Conservation (phyloP, 2,329 filamentous ascomycete species). For the Metarhizium album region DNA sequence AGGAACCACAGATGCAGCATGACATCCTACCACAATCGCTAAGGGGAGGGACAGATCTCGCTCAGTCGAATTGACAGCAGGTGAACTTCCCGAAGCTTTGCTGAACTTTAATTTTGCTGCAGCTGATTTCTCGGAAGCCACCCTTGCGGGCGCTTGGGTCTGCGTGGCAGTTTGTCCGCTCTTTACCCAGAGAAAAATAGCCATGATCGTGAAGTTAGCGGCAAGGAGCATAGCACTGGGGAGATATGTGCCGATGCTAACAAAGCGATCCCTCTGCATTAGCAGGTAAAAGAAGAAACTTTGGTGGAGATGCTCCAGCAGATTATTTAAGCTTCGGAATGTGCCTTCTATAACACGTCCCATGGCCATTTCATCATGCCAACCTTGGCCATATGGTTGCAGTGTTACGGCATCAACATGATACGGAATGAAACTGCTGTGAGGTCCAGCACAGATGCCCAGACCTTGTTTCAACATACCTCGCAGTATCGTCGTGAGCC, state of each 20-base stretch:
- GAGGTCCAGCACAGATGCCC: slow-evolving; percentile 79
- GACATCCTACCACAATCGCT: slow-evolving; percentile 57
- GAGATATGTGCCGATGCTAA: slow-evolving; percentile 95
- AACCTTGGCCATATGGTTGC: slow-evolving; percentile 79
- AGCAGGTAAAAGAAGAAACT: slow-evolving; percentile 99
- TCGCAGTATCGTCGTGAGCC: slow-evolving; percentile 77
- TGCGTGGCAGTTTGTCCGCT: slow-evolving; percentile 49
- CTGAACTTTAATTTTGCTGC: slow-evolving; percentile 19
- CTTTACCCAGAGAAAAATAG: slow-evolving; percentile 86
- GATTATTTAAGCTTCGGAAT: slow-evolving; percentile 88
- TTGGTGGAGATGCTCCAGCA: slow-evolving; percentile 93
- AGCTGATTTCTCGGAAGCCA: slow-evolving; percentile 8
- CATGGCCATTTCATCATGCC: slow-evolving; percentile 96
- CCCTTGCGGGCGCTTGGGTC: background rate
- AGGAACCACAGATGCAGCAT: slow-evolving; percentile 69
- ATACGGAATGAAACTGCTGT: slow-evolving; percentile 95
- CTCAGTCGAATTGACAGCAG: slow-evolving; percentile 31
- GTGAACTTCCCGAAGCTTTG: background rate
- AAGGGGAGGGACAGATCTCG: slow-evolving; percentile 64
- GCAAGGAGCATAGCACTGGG: slow-evolving; percentile 97
- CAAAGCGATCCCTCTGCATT: slow-evolving; percentile 84
- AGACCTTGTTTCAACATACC: slow-evolving; percentile 90
- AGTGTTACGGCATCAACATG: slow-evolving; percentile 94
- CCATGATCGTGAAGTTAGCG: slow-evolving; percentile 90
- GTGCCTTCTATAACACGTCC: slow-evolving; percentile 82